Conservation (phyloP, 805 yeast genomes). For the Suhomyces kilbournensis region DNA sequence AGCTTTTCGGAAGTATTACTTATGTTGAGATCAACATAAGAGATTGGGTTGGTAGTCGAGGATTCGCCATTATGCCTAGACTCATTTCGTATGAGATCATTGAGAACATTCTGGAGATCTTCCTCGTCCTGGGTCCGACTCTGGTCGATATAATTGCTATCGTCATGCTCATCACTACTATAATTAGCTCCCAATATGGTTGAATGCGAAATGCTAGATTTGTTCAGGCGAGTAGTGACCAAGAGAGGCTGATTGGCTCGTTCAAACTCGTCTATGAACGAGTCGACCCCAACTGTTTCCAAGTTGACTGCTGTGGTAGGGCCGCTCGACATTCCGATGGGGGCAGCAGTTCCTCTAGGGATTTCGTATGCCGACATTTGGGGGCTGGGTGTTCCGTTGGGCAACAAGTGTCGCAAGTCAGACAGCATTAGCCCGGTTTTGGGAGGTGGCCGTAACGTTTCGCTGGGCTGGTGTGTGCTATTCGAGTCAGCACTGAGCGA, state of each 20-base stretch:
- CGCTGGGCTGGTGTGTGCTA: not conserved
- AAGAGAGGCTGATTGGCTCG: not conserved
- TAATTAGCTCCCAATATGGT: not conserved
- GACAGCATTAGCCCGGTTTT: not conserved
- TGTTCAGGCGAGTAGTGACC: not conserved
- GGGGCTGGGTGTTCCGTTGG: slow-evolving; percentile 1
- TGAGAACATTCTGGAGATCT: slow-evolving; percentile 22
- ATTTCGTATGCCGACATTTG: not conserved
- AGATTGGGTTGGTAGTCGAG: not conserved
- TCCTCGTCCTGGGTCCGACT: slow-evolving; percentile 16
- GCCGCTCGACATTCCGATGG: slow-evolving; percentile 5
- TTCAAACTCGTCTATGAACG: not conserved
- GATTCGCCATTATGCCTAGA: not conserved
- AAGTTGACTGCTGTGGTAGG: slow-evolving; percentile 23
- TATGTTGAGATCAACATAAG: slow-evolving; percentile 14
- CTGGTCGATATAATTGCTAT: slow-evolving; percentile 6
- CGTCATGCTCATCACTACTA: slow-evolving; percentile 9
- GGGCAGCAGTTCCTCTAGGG: not conserved
- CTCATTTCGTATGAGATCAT: slow-evolving; percentile 18
- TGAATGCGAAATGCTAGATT: slow-evolving; percentile 2
- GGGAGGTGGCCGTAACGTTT: not conserved
- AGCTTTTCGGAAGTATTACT: not conserved
- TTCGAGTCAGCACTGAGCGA: not conserved
- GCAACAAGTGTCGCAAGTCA: not conserved
- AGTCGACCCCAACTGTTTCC: slow-evolving; percentile 12